These are phyloP conservation scores for Starmera dryadoides DNA, from an alignment of 805 yeast species.

Conservation along the genomic window DNA sequence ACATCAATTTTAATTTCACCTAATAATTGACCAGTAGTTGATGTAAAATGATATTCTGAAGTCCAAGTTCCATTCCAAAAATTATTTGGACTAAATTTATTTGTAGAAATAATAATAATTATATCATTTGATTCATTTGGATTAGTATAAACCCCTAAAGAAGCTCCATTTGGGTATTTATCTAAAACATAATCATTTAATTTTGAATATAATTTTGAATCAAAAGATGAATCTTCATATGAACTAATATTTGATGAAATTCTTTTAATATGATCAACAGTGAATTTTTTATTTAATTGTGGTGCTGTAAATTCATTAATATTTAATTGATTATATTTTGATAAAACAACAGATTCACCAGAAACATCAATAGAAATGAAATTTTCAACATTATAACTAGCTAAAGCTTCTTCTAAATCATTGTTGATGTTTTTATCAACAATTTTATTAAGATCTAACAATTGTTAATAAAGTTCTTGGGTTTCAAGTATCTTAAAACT, in stretches of 20 bases:
- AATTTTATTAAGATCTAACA: slow-evolving; percentile 33
- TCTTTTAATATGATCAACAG: slow-evolving; percentile 47
- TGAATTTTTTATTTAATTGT: slow-evolving; percentile 38
- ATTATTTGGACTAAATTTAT: slow-evolving; percentile 64
- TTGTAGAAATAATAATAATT: slow-evolving; percentile 58
- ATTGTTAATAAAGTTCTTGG: not conserved
- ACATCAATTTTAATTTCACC: slow-evolving; percentile 66
- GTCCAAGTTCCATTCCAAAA: slow-evolving; percentile 89
- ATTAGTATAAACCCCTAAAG: slow-evolving; percentile 36
- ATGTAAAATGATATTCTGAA: slow-evolving; percentile 48
- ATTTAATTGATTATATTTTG: slow-evolving; percentile 40
- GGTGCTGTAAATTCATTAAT: slow-evolving; percentile 47
- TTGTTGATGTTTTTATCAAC: slow-evolving; percentile 31
- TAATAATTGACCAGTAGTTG: slow-evolving; percentile 23
- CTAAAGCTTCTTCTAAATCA: slow-evolving; percentile 28
- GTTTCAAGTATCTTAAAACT: slow-evolving; percentile 4
- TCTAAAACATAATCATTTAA: slow-evolving; percentile 44
- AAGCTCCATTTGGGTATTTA: slow-evolving; percentile 57
- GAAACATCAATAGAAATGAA: slow-evolving; percentile 25
- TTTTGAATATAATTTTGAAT: slow-evolving; percentile 13
- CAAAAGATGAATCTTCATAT: slow-evolving; percentile 15
- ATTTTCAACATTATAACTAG: slow-evolving; percentile 33
- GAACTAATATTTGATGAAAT: slow-evolving; percentile 47
- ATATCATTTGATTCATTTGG: slow-evolving; percentile 11
- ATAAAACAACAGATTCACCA: slow-evolving; percentile 32